Evolutionary conservation across 2,329 filamentous ascomycete genomes (phyloP), one percentile per base, ranked within the genome.

Genomic region (Cercospora zeina): DNA sequence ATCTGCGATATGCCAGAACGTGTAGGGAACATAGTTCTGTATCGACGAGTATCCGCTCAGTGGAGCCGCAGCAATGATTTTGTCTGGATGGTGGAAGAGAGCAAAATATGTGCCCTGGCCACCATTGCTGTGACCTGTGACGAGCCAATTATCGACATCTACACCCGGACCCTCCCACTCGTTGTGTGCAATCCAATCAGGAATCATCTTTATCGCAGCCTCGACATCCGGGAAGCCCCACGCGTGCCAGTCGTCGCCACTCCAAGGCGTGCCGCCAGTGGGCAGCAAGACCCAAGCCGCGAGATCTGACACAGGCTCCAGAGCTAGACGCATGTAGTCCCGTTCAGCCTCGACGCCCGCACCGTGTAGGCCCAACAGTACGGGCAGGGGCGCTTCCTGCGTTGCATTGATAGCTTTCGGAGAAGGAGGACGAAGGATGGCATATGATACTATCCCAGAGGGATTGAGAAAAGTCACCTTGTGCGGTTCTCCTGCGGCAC

Each of bases 231-330:
- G 76, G 65, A 82, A 80, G 0, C 83, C 84, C 82, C 83, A 86
- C 4, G 75, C 79, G 69, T 86, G 84, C 84, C 84, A 86, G 67
- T 86, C 84, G 71, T 87, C 84, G 24, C 81, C 80, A 66, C 81
- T 83, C 84, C 84, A 86, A 5, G 81, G 73, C 16, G 83, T 86
- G 14, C 82, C 82, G 21, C 84, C 84, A 3, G 80, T 82, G 9
- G 84, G 83, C 66, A 83, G 81, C 14, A 86, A 56, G 1, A 81
- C 74, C 82, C 83, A 87, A 2, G 82, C 79, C 63, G 80, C 82
- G 21, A 85, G 72, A 62, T 84, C 79, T 21, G 81, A 77, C 1
- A 83, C 73, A 19, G 75, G 73, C 69, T 85, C 79, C 34, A 86
- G 72, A 61, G 79, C 77, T 58, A 80, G 77, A 45, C 79, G 75